phyloP scores from a whole-genome alignment of 306 rosid species.

The Cucumis cinereus region DNA sequence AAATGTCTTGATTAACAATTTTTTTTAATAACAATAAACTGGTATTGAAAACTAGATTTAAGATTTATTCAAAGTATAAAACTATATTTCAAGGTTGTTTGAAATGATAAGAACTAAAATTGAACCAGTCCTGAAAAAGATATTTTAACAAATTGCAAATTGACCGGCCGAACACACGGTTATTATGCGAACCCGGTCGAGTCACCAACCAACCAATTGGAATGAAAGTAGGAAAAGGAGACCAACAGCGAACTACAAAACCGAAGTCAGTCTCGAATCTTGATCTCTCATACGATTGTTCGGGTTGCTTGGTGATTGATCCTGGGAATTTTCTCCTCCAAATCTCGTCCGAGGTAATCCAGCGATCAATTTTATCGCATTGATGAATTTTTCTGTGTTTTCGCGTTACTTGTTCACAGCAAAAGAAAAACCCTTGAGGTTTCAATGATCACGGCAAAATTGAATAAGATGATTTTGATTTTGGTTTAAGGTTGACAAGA shows the following conservation, averaged over 20 bases:
- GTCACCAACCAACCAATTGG: neutral
- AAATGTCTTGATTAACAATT: too few relatives aligned
- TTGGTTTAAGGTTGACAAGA: neutral
- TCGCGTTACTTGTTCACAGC: neutral
- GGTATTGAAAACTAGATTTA: too few relatives aligned
- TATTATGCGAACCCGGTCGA: neutral
- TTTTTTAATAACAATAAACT: too few relatives aligned
- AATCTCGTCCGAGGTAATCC: neutral
- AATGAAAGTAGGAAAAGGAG: neutral
- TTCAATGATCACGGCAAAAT: neutral
- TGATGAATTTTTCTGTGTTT: neutral
- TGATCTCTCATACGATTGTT: neutral
- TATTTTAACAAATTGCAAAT: too few relatives aligned
- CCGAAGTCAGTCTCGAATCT: neutral
- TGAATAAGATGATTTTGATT: neutral
- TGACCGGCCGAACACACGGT: neutral
- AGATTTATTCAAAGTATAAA: too few relatives aligned
- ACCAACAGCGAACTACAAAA: neutral
- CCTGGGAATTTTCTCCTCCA: neutral
- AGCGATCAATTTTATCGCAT: neutral
- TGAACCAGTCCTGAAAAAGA: too few relatives aligned
- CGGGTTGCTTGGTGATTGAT: neutral
- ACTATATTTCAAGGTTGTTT: too few relatives aligned
- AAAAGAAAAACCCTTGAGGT: neutral
- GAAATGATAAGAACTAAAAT: too few relatives aligned